Evolutionary conservation across 2,329 filamentous ascomycete genomes (phyloP), one percentile per base, ranked within the genome.

Genomic region (Penicillium sp.): DNA sequence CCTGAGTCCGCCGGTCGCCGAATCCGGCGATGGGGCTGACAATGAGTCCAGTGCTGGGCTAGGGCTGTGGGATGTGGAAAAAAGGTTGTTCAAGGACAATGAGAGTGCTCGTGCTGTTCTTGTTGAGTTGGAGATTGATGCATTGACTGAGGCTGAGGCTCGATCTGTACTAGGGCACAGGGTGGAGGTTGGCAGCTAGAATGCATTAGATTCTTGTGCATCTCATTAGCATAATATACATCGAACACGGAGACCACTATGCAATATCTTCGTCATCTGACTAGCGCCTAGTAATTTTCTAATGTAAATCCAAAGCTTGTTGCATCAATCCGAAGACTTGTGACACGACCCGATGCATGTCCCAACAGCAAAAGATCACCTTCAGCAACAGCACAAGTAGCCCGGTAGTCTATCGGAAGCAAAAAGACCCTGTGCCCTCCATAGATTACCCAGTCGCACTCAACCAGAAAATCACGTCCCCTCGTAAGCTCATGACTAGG

Each of bases 11-110:
- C 57, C 58, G 18, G 57, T 58, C 6, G 49, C 57, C 14, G 54
- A 47, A 4, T 48, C 56, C 20, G 59, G 55, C 6, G 53, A 49
- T 11, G 54, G 51, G 12, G 45, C 51, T 45, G 37, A 44, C 20
- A 55, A 50, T 9, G 57, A 60, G 22, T 35, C 49, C 2, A 57
- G 50, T 1, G 14, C 43, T 12, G 49, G 37, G 14, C 58, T 69
- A 44, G 68, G 68, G 6, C 61, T 81, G 15, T 78, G 74, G 76
- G 75, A 79, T 44, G 79, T 76, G 12, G 79, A 81, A 55, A 77
- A 73, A 61, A 71, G 73, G 50, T 60, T 81, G 0, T 81, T 81
- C 58, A 73, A 69, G 49, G 77, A 73, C 49, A 81, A 81, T 55
- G 77, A 79, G 56, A 76, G 73, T 50, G 79, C 78, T 8, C 70